Evolutionary conservation across 768 basidiomycete genomes (phyloP).

Genomic region (Crassisporium funariophilum): DNA sequence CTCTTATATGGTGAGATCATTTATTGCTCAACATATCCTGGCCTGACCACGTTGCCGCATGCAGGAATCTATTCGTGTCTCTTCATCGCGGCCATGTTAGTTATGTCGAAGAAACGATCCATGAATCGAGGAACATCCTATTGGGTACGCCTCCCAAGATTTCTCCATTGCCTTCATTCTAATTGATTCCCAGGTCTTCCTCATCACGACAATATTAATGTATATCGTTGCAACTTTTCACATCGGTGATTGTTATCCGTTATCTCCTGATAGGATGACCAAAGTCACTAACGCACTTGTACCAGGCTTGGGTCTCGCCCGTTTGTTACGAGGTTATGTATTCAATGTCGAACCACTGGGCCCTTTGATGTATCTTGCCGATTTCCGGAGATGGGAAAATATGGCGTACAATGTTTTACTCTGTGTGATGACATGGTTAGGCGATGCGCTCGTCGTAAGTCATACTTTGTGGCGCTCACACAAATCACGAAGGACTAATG

Average conservation of each 20-base stretch:
- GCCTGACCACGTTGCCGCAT: not conserved
- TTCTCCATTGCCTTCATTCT: not conserved
- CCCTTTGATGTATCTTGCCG: slow-evolving; percentile 21
- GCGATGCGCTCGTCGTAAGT: slow-evolving; percentile 30
- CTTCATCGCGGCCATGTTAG: slow-evolving; percentile 12
- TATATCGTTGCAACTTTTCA: slow-evolving; percentile 26
- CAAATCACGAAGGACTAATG: not conserved
- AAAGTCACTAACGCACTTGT: not conserved
- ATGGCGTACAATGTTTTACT: slow-evolving; percentile 21
- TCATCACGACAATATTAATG: slow-evolving; percentile 24
- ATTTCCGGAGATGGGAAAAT: slow-evolving; percentile 28
- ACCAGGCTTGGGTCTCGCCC: slow-evolving; percentile 21
- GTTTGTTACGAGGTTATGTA: slow-evolving; percentile 24
- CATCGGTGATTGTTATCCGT: slow-evolving; percentile 16
- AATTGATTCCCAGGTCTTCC: slow-evolving; percentile 21
- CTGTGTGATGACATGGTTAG: slow-evolving; percentile 30
- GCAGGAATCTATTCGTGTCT: slow-evolving; percentile 16
- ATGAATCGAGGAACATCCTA: not conserved
- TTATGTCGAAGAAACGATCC: slow-evolving; percentile 5
- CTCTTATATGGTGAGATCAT: slow-evolving; percentile 11
- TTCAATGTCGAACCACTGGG: slow-evolving; percentile 17
- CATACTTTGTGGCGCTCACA: not conserved
- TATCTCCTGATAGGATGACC: not conserved
- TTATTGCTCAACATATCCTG: not conserved
- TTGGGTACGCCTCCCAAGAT: not conserved